Evolutionary conservation across 768 basidiomycete genomes (phyloP).

Genomic region (Podaxis mareebaensis): DNA sequence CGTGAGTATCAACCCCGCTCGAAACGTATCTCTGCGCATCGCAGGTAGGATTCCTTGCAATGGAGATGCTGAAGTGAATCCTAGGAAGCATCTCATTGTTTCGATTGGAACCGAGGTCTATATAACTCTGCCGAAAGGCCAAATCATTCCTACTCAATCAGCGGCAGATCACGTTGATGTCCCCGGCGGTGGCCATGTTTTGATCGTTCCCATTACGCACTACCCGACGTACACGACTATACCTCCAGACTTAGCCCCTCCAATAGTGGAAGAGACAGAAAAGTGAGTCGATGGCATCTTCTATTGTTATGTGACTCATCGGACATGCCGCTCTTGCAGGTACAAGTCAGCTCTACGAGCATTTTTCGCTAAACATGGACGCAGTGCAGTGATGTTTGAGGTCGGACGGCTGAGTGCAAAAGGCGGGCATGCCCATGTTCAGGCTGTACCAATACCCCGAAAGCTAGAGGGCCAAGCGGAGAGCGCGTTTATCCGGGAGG

Average conservation of each 20-base stretch:
- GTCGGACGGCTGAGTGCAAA: constrained; percentile 80
- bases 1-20: constrained; percentile 46
- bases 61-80: constrained; percentile 14
- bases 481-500: constrained; percentile 71
- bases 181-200: constrained; percentile 94
- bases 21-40: neutral
- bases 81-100: constrained; percentile 92
- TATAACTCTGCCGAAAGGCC: constrained; percentile 94
- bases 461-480: constrained; percentile 64
- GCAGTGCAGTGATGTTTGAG: constrained; percentile 81
- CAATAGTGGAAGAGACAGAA: constrained; percentile 81
- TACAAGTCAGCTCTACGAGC: constrained; percentile 76
- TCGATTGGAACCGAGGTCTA: constrained; percentile 94
- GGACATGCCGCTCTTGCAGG: constrained; percentile 34
- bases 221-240: constrained; percentile 86
- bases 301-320: neutral
- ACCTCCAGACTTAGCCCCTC: constrained; percentile 70
- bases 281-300: constrained; percentile 41
- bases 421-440: constrained; percentile 94
- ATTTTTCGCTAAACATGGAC: constrained; percentile 70
- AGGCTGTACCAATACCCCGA: constrained; percentile 78
- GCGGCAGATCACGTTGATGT: constrained; percentile 51
- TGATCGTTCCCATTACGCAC: constrained; percentile 93
- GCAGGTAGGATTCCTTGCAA: constrained; percentile 1
- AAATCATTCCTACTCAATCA: constrained; percentile 82